Base-by-base conservation (phyloP, 2,329 filamentous ascomycete genomes). In the Diaporthe ampelina region DNA sequence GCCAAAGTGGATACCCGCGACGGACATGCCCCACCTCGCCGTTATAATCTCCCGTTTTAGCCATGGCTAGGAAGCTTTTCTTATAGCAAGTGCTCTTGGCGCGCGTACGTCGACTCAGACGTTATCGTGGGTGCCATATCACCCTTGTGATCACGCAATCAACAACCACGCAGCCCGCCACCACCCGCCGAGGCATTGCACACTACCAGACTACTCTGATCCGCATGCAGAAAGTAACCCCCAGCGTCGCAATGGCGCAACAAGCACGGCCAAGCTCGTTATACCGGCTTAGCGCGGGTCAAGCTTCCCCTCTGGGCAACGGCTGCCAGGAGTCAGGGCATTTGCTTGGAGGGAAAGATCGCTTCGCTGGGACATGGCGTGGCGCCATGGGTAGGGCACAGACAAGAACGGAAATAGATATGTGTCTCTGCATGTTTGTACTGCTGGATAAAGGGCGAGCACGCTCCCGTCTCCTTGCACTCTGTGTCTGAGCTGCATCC, bases 231-330 rank as follows among this genome's bases (percentile, higher is more conserved):
- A 50, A 17, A 8, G 17, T 32, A 19, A n/a, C 43, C 35, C 37
- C 45, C 63, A 68, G 32, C 63, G 63, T 54, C n/a, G n/a, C 32
- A 68, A 68, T 68, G 63, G 63, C 48, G 63, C 63, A 68, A 68
- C 48, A 68, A 68, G 63, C 63, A 68, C 54, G 63, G 63, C 63
- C 45, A 67, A 67, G 63, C 63, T 67, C 45, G 63, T 52, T 67
- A 32, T 40, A 37, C 63, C 29, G 45, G 13, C 63, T 52, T 67
- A 67, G 63, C 63, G 52, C 48, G 63, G 63, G 63, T 68, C 63
- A 68, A 40, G 63, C 32, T 68, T 68, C 63, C 63, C 13, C 32
- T 40, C 63, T 68, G 63, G 48, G 48, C 48, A 40, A 21, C 63
- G 48, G 63, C 48, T 67, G 45, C 40, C 45, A 52, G 63, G 45